phyloP scores from a whole-genome alignment of 345 rosid species.

The Acer saccharum region DNA sequence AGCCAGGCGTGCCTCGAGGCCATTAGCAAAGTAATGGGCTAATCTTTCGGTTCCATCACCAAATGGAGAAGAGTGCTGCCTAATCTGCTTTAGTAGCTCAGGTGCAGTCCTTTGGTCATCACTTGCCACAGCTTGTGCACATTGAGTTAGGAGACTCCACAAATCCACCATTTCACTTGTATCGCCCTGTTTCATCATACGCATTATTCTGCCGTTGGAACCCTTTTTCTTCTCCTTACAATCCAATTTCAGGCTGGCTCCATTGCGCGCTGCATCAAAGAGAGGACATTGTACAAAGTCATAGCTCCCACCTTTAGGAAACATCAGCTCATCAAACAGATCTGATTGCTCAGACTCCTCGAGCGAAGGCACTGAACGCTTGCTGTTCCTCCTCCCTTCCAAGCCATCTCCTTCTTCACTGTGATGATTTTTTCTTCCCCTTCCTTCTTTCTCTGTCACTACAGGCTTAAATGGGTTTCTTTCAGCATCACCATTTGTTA shows the following conservation, averaged over 20 bases:
- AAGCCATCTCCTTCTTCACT: conserved; percentile 31
- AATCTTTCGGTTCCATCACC: conserved; percentile 44
- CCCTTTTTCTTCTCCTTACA: not conserved
- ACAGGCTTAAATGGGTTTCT: not conserved
- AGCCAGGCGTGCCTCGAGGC: conserved; percentile 41
- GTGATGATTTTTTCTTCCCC: conserved; percentile 40
- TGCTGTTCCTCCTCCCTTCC: conserved; percentile 48
- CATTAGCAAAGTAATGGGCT: conserved; percentile 45
- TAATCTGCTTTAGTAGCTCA: conserved; percentile 38
- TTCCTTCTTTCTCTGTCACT: not conserved
- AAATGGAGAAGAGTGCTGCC: conserved; percentile 34
- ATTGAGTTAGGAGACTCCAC: conserved; percentile 32
- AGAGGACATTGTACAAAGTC: not conserved
- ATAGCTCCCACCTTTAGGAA: conserved; percentile 31
- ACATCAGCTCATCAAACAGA: conserved; percentile 47
- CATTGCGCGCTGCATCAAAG: not conserved
- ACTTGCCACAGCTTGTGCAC: conserved; percentile 36
- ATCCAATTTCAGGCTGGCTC: not conserved
- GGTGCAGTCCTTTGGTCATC: conserved; percentile 32
- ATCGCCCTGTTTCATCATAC: conserved; percentile 5
- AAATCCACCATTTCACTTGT: conserved; percentile 32
- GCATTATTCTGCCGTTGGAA: conserved; percentile 10
- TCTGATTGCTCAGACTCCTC: conserved; percentile 50
- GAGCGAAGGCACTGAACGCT: conserved; percentile 44
- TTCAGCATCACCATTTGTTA: conserved; percentile 1